A percentile compares a stretch with the other conserved stretches of the same genome.
phyloP scores from a whole-genome alignment of 2,329 filamentous ascomycete species.

The Metarhizium robertsii region DNA sequence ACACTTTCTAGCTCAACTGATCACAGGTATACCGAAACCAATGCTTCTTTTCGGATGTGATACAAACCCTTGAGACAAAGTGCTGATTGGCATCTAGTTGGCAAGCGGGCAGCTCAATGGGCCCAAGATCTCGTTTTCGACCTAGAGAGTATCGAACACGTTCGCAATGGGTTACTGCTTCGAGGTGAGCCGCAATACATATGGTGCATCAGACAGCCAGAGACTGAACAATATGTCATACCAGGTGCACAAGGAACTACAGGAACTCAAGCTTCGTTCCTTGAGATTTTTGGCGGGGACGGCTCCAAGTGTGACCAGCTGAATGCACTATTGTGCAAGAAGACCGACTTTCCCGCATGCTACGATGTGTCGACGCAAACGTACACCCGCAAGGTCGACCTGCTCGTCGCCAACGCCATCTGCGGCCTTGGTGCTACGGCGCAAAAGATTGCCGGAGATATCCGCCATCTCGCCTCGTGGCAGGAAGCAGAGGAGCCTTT shows the following conservation, averaged over 20 bases:
- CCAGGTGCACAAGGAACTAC: slow-evolving; percentile 41
- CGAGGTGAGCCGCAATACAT: slow-evolving; percentile 46
- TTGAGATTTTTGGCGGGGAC: slow-evolving; percentile 33
- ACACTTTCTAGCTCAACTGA: too few relatives aligned
- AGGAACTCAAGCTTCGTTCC: slow-evolving; percentile 69
- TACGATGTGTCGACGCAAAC: slow-evolving; percentile 57
- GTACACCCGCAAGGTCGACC: slow-evolving; percentile 70
- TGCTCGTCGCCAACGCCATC: slow-evolving; percentile 72
- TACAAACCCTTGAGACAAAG: too few relatives aligned
- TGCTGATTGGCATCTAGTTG: not conserved
- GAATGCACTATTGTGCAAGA: slow-evolving; percentile 46
- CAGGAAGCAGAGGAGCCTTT: slow-evolving; percentile 86
- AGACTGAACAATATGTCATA: too few relatives aligned
- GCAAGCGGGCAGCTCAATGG: slow-evolving; percentile 52
- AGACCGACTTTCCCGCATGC: slow-evolving; percentile 40
- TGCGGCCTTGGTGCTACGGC: slow-evolving; percentile 70
- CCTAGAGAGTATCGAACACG: slow-evolving; percentile 61
- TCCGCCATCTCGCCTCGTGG: slow-evolving; percentile 62
- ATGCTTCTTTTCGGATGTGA: too few relatives aligned
- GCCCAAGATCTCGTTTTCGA: slow-evolving; percentile 58
- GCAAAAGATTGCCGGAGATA: slow-evolving; percentile 60
- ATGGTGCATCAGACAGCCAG: too few relatives aligned
- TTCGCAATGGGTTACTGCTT: slow-evolving; percentile 60
- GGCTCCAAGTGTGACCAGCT: slow-evolving; percentile 40
- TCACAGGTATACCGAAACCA: too few relatives aligned